Base-by-base conservation (phyloP, 2,329 filamentous ascomycete genomes). In the Calonectria henricotiae region DNA sequence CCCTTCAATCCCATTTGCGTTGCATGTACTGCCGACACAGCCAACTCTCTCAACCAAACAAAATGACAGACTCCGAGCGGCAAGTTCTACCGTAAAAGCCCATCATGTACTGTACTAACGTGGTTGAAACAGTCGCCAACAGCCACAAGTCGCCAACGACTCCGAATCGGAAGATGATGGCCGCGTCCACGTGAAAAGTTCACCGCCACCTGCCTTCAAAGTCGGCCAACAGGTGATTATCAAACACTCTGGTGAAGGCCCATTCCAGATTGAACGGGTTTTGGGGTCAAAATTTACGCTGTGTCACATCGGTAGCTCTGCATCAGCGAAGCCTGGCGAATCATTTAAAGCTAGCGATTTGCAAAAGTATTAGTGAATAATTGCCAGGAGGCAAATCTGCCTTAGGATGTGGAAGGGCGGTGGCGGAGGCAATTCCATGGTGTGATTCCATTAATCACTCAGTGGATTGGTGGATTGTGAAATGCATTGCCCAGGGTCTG, bases 31-130 rank as follows among this genome's bases (percentile, higher is more conserved):
- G 27, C 47, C 27, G n/a, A 13, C 47, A 54, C 47, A n/a, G 27
- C 47, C 44, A 4, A 15, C n/a, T 25, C 8, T n/a, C n/a, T 23
- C 20, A 4, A 54, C 6, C 17, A 11, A 3, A 35, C 27, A 32
- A 54, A 54, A 54, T 54, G 47, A 32, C 47, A 6, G 47, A 35
- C 8, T 54, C 47, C 13, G 47, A 54, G 30, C 47, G 47, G 47
- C 47, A 54, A 35, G 47, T 54, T 5, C 13, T 20, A 2, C 27
- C 25, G 25, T 23, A 17, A 20, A 1, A 1, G 4, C 5, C 17
- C 6, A 27, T n/a, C 27, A 12, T 2, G 9, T 4, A 7, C 15
- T 5, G 8, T 20, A 25, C 27, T 54, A 30, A 54, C 20, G 27
- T 20, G 15, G 4, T 27, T 35, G 7, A 17, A 15, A 5, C 27